These are phyloP conservation scores for Camptophora hylomeconis DNA, from an alignment of 2,329 filamentous ascomycete genomes.

Conservation along the genomic window DNA sequence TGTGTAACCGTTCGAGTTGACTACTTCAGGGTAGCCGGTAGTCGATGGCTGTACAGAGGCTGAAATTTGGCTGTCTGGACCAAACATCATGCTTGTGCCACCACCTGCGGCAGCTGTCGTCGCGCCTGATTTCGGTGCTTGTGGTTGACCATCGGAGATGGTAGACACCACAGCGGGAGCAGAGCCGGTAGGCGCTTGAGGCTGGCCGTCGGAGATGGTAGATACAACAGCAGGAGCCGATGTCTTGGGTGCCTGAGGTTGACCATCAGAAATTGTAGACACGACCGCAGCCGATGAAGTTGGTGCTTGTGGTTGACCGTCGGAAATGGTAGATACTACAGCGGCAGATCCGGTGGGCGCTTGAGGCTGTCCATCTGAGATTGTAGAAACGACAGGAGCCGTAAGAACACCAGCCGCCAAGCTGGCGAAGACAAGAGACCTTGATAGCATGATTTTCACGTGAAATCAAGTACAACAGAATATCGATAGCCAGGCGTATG, in stretches of 20 bases:
- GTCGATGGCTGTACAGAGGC: constrained; percentile 1
- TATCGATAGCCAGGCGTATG: no score
- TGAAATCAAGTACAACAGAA: no score
- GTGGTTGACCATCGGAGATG: constrained; percentile 11
- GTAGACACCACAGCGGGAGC: constrained; percentile 10
- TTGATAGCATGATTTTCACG: no score
- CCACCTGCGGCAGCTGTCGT: no score
- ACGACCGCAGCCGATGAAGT: constrained; percentile 20
- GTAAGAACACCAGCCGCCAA: no score
- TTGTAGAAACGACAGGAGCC: constrained; percentile 20
- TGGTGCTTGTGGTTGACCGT: constrained; percentile 19
- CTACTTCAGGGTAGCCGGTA: no score
- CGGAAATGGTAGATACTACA: constrained; percentile 6
- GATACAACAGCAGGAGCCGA: constrained; percentile 12
- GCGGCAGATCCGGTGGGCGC: constrained; percentile 11
- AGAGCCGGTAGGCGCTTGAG: constrained; percentile 22
- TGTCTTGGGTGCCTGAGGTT: constrained; percentile 22
- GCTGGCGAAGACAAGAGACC: no score
- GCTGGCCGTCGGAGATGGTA: constrained; percentile 37
- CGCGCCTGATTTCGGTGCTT: constrained; percentile 15
- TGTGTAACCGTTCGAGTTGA: no score
- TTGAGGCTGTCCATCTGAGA: constrained; percentile 22
- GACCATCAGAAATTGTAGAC: constrained; percentile 11
- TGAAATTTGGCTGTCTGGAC: constrained; percentile 9
- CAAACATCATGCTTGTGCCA: constrained; percentile 21